Percentiles rank a stretch among this genome's conserved stretches.
These are phyloP conservation scores for Penicillium sumatraense DNA, from an alignment of 2,329 filamentous ascomycete genomes.

Conservation along the genomic window DNA sequence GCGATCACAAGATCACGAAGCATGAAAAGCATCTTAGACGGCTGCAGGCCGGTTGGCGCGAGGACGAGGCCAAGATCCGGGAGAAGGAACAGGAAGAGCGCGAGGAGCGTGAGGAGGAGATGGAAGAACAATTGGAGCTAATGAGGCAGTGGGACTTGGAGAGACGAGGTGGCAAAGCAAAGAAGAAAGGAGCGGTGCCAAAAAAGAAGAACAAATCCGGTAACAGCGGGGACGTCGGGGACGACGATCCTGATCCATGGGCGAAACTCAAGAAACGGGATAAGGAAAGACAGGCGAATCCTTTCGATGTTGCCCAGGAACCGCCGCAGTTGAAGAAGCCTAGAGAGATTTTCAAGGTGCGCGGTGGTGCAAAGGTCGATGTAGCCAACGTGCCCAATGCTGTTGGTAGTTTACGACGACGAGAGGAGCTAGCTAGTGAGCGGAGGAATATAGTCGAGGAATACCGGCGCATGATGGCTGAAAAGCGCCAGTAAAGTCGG, in stretches of 20 bases:
- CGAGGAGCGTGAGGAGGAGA: constrained; percentile 66
- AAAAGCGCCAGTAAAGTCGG: constrained; percentile 43
- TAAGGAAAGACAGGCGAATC: constrained; percentile 40
- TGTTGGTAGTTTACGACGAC: constrained; percentile 71
- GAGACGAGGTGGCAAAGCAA: constrained; percentile 55
- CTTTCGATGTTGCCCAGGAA: constrained; percentile 66
- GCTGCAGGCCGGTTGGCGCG: constrained; percentile 63
- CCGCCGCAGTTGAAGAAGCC: constrained; percentile 73
- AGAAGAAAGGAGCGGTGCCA: constrained; percentile 46
- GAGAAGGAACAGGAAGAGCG: constrained; percentile 79
- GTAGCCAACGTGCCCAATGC: constrained; percentile 71
- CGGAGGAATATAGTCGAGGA: constrained; percentile 72
- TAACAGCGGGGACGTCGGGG: constrained; percentile 51
- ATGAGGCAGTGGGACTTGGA: constrained; percentile 67
- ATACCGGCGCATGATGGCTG: constrained; percentile 72
- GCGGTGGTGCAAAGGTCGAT: constrained; percentile 66
- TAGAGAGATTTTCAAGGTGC: constrained; percentile 67
- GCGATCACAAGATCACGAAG: constrained; percentile 70
- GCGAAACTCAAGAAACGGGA: constrained; percentile 68
- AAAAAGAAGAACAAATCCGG: constrained; percentile 46
- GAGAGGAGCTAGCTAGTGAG: constrained; percentile 73
- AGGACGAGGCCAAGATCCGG: constrained; percentile 60
- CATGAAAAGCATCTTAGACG: constrained; percentile 79
- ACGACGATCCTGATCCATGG: constrained; percentile 77
- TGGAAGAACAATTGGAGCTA: constrained; percentile 66